phyloP scores from a whole-genome alignment of 768 basidiomycete genomes.

The Boletus subcaerulescens region DNA sequence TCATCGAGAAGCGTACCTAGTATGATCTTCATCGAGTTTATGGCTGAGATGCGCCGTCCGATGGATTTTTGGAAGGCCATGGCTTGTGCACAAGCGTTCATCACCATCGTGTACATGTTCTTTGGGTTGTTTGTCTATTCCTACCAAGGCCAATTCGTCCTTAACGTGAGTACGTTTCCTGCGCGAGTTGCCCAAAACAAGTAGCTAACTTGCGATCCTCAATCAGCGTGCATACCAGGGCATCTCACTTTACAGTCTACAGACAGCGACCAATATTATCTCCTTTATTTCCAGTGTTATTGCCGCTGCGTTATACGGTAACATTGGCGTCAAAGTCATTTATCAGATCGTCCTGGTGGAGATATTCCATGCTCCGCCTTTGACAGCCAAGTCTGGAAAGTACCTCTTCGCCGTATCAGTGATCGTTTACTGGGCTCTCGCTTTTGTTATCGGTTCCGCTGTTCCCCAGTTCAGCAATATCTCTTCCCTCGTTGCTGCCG shows the following conservation, averaged over 20 bases:
- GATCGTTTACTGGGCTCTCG: slow-evolving; percentile 29
- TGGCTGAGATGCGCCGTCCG: slow-evolving; percentile 66
- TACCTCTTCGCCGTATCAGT: slow-evolving; percentile 27
- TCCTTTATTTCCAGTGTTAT: slow-evolving; percentile 52
- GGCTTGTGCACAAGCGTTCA: slow-evolving; percentile 52
- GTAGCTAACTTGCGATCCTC: neutral
- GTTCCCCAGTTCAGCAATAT: slow-evolving; percentile 59
- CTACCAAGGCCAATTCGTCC: slow-evolving; percentile 58
- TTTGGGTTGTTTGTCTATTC: slow-evolving; percentile 55
- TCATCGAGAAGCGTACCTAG: slow-evolving; percentile 33
- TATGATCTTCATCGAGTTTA: slow-evolving; percentile 34
- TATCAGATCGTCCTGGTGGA: slow-evolving; percentile 53
- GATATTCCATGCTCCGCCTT: slow-evolving; percentile 47
- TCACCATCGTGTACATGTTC: slow-evolving; percentile 53
- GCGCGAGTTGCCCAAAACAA: neutral
- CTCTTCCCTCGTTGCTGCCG: slow-evolving; percentile 51
- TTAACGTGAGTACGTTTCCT: slow-evolving; percentile 21
- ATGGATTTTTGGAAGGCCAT: slow-evolving; percentile 72
- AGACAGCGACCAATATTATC: slow-evolving; percentile 40
- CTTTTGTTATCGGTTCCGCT: slow-evolving; percentile 56
- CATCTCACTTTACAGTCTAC: slow-evolving; percentile 30
- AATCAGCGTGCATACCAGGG: slow-evolving; percentile 33
- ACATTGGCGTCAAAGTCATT: slow-evolving; percentile 59
- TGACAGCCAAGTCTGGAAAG: slow-evolving; percentile 38
- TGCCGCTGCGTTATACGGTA: slow-evolving; percentile 62